Percentiles rank a stretch among this genome's conserved stretches.
Conservation (phyloP, 225 moss, liverwort and hornwort species). For the Asterella californica region DNA sequence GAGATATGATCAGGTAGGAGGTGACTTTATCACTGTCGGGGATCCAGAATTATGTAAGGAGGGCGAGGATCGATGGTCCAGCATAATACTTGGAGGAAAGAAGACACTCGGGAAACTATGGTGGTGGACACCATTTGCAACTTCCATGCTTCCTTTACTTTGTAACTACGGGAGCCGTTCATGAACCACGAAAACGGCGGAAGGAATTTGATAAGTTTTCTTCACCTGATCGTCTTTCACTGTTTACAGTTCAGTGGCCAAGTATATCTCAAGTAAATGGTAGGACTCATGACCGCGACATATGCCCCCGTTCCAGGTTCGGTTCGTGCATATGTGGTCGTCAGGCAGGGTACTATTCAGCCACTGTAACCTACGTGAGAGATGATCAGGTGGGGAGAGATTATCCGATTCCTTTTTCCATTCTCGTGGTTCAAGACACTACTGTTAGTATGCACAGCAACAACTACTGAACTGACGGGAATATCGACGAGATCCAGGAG, state of each 20-base stretch:
- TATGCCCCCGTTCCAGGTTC: too few relatives aligned
- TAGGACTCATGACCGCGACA: neutral
- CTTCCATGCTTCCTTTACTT: neutral
- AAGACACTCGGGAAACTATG: neutral
- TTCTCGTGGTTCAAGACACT: slow-evolving; percentile 1
- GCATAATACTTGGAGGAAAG: neutral
- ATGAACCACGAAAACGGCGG: slow-evolving; percentile 5
- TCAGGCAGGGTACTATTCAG: neutral
- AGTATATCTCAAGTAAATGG: neutral
- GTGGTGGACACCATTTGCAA: neutral
- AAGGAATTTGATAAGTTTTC: slow-evolving; percentile 3
- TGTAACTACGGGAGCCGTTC: too few relatives aligned
- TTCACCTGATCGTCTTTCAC: slow-evolving; percentile 18
- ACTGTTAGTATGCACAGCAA: neutral
- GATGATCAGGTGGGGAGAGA: slow-evolving; percentile 19
- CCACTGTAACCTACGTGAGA: neutral
- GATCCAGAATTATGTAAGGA: neutral
- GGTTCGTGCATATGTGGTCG: neutral
- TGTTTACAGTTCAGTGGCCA: neutral
- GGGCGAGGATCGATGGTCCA: neutral
- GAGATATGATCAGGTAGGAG: slow-evolving; percentile 2
- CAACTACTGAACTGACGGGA: neutral
- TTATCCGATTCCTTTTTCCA: slow-evolving; percentile 14
- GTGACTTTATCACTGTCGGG: neutral
- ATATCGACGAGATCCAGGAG: neutral